Percentiles rank a stretch among this genome's conserved stretches.
phyloP scores from a whole-genome alignment of 768 basidiomycete genomes.

The Polyporus arcularius region DNA sequence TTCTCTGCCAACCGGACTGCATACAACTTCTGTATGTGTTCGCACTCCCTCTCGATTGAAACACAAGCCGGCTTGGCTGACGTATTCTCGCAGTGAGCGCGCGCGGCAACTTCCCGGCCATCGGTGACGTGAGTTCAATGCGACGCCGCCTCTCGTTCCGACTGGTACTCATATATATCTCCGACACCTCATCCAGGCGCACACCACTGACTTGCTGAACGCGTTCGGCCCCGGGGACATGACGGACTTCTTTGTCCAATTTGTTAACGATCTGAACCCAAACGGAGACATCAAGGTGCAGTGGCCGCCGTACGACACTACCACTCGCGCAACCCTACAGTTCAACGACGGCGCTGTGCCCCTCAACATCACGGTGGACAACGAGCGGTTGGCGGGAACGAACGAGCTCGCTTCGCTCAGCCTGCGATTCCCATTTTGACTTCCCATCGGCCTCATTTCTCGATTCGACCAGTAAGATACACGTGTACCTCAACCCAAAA shows the following conservation, averaged over 20 bases:
- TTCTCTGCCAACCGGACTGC: constrained; percentile 20
- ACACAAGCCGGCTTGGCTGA: too few relatives aligned
- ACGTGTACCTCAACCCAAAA: too few relatives aligned
- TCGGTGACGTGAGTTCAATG: constrained; percentile 3
- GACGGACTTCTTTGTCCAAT: constrained; percentile 48
- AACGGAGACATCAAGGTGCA: constrained; percentile 31
- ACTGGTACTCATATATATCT: neutral
- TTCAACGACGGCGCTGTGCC: too few relatives aligned
- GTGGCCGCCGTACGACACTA: constrained; percentile 22
- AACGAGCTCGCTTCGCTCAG: neutral
- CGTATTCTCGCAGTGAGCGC: constrained; percentile 23
- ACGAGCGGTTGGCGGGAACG: neutral
- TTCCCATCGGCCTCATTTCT: too few relatives aligned
- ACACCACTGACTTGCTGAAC: constrained; percentile 44
- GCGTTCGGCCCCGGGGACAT: constrained; percentile 45
- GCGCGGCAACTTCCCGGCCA: constrained; percentile 4
- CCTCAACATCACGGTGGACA: too few relatives aligned
- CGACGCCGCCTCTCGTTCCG: neutral
- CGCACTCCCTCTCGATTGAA: neutral
- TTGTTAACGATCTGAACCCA: constrained; percentile 44
- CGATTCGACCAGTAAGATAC: too few relatives aligned
- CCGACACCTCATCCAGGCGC: constrained; percentile 34
- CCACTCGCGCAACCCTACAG: too few relatives aligned
- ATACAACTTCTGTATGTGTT: constrained; percentile 22
- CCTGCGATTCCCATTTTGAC: neutral